Evolutionary conservation across 768 basidiomycete species (phyloP), one percentile per base, ranked within the genome.

Genomic region (Amanita rimosa): DNA sequence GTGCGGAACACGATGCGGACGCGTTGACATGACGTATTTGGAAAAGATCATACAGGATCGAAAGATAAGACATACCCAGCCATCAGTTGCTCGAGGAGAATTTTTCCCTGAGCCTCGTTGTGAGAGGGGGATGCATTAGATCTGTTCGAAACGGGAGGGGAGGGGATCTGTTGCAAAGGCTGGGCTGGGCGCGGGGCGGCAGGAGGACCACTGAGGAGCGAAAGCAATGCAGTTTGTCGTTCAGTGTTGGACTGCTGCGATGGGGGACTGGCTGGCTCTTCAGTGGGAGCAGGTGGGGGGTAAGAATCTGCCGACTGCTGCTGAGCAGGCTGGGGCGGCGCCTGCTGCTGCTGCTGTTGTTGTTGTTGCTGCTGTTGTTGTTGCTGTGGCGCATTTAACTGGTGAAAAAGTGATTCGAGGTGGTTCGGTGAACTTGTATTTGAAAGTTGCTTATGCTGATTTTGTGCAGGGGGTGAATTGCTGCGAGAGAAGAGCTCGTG

Each of bases 31-130:
- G 21, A 38, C 26, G 41, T 41, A 39, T 44, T 46, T 33, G 22
- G 42, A 41, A 36, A 46, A 44, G 45, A 45, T 44, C 24, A 44
- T 34, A 48, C 44, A 51, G 40, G 47, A 16, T 22, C 11, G 44
- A 43, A 22, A 45, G 29, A 42, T 37, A 37, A 44, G 13, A 71
- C 83, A 66, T 60, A 90, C 87, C 84, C 82, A 49, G 79, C 71
- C 80, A 91, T 85, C 52, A 91, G 68, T 60, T 88, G 84, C 55
- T 91, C 87, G 52, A 91, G 65, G 55, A 90, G 62, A 52, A 80
- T 70, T 66, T 88, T 86, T 50, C 82, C 81, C 60, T 85, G 83
- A 0, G 76, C 64, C 53, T 86, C 83, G 55, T 73, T 78, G 51
- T 73, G 76, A 10, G 75, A 67, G 3, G 79, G 74, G 19, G 78